Base-by-base conservation (phyloP, 805 yeast genomes). In the Metschnikowia lochheadii region DNA sequence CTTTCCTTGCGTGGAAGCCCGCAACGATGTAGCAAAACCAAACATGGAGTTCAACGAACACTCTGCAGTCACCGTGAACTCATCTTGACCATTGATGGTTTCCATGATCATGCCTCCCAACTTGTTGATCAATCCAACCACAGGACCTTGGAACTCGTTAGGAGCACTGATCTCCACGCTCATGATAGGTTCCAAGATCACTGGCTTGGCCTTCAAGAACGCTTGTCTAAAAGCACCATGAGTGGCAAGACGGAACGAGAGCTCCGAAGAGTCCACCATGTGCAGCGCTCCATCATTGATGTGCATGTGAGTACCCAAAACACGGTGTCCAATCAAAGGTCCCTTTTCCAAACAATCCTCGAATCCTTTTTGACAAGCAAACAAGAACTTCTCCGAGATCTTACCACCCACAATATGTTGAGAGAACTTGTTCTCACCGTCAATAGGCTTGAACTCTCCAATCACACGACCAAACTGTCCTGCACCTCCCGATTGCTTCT, bases 401-500 rank as follows among this genome's bases (percentile, higher is more conserved):
- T 88, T 88, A 66, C 99, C 99, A 63, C 99, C 98, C 57, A 94
- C 94, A 67, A 94, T 84, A 56, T 85, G 87, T 44, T 96, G 86
- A 64, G 85, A 82, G 70, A 92, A 94, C 59, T 75, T 74, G 69
- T 91, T 91, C 51, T 80, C 82, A 44, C 81, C 83, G 46, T 80
- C 87, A 44, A 80, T 65, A 49, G 90, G 83, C 6, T 77, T 70
- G 72, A 91, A 68, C 50, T 76, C 79, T 67, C 99, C 98, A 70
- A 90, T 86, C 64, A 92, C 97, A 75, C 91, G 85, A 71, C 96
- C 99, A 67, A 84, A 94, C 78, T 94, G 99, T 74, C 99, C 99
- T 58, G 98, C 96, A 81, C 99, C 99, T 71, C 99, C 99, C 65
- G 92, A 81, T 77, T 94, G 99, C 68, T 90, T 92, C 81, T 94